Evolutionary conservation across 106 monocot genomes (phyloP).

Genomic region (Allium fistulosum): DNA sequence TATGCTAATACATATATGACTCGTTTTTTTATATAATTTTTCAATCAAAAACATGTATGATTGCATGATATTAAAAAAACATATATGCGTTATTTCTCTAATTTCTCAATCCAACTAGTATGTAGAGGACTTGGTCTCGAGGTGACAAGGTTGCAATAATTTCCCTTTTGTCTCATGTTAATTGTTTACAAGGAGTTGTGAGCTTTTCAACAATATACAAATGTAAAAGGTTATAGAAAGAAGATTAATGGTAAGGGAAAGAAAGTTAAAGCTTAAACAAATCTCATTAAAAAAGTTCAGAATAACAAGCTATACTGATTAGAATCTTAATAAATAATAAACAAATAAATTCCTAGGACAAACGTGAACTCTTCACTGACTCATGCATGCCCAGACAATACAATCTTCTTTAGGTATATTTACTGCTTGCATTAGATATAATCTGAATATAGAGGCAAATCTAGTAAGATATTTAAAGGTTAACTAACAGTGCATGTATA

Average conservation of each 20-base stretch:
- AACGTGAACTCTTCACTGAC: not conserved
- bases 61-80: too few relatives aligned
- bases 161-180: not conserved
- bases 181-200: not conserved
- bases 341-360: not conserved
- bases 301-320: not conserved
- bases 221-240: not conserved
- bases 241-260: not conserved
- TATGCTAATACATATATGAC: not conserved
- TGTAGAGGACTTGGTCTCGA: too few relatives aligned
- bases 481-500: not conserved
- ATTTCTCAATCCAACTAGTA: too few relatives aligned
- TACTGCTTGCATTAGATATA: not conserved
- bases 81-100: too few relatives aligned
- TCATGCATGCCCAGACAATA: constrained; percentile 6
- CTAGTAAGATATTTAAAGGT: not conserved
- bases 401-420: constrained; percentile 2
- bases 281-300: not conserved
- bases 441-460: not conserved
- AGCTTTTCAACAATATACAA: not conserved
- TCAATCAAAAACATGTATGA: too few relatives aligned
- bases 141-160: not conserved
- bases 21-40: too few relatives aligned
- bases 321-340: not conserved
- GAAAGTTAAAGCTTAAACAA: not conserved